A percentile compares a stretch with the other conserved stretches of the same genome.
Evolutionary conservation across 2,329 filamentous ascomycete species (phyloP).

Genomic region (Aspergillus hortae): DNA sequence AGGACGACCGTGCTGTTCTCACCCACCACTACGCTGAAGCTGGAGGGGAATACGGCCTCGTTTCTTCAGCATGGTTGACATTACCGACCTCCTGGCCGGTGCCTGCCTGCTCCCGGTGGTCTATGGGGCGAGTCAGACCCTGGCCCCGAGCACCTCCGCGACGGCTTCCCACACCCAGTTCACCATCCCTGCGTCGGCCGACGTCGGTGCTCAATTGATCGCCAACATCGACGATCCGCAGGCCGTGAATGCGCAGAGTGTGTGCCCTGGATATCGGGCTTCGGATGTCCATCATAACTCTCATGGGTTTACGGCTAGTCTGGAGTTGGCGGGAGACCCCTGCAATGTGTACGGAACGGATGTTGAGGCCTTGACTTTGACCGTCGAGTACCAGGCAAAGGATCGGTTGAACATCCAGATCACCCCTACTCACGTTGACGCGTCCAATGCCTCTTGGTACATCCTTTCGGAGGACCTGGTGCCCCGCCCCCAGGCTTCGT

Average conservation of each 20-base stretch:
- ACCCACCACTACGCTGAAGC: conserved; percentile 8
- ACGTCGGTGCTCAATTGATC: conserved; percentile 48
- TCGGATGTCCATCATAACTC: conserved; percentile 45
- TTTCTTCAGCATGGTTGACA: conserved; percentile 21
- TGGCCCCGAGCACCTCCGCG: conserved; percentile 12
- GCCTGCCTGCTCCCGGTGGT: conserved; percentile 24
- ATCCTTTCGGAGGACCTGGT: conserved; percentile 62
- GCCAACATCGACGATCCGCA: conserved; percentile 64
- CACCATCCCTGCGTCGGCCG: conserved; percentile 47
- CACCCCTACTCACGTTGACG: conserved; percentile 59
- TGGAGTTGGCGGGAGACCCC: conserved; percentile 51
- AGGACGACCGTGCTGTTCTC: background rate
- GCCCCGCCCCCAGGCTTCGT: conserved; percentile 51
- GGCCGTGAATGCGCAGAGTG: conserved; percentile 59
- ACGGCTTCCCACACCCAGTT: conserved; percentile 32
- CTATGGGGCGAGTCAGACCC: conserved; percentile 19
- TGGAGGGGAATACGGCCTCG: background rate
- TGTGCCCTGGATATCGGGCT: conserved; percentile 61
- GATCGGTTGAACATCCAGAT: conserved; percentile 70
- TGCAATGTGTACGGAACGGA: conserved; percentile 78
- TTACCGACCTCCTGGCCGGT: conserved; percentile 18
- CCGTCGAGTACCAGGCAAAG: conserved; percentile 63
- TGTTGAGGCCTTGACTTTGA: conserved; percentile 61
- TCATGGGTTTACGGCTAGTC: conserved; percentile 50
- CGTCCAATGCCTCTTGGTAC: conserved; percentile 64